Base-by-base conservation (phyloP, 306 rosid genomes). In the Medicago lupulina region DNA sequence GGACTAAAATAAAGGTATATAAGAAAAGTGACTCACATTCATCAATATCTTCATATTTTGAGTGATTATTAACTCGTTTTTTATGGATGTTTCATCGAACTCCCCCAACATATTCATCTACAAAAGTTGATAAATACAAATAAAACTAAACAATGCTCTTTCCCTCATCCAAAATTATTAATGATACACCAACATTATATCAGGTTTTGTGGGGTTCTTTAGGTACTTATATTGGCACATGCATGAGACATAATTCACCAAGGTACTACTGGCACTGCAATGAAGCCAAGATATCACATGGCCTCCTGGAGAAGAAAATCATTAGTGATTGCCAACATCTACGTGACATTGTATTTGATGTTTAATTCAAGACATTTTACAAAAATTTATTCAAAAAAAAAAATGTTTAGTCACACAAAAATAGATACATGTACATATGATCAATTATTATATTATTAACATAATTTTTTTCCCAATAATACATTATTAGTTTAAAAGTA, bases 121-220 rank as follows among this genome's bases (percentile, higher is more conserved):
- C 7, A 34, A 34, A 34, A 34, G 38, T 34, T 34, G 0, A 34
- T 5, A 34, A 34, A 34, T 34, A 34, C 38, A 34, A 34, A 34
- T 34, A 34, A 34, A 34, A 34, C 38, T 0, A 34, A 34, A 34
- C 38, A 34, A 34, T 34, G 38, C 7, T 4, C 7, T 34, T 34
- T 34, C 38, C 38, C 38, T 34, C 7, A 5, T 34, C 38, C 38
- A 34, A 34, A 41, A 77, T 40, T 71, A 65, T 62, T 59, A 41
- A 79, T 72, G 60, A 64, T 46, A 64, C 8, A 43, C 41, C 66
- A 61, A 16, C 41, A 23, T 62, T 60, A 70, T 21, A 46, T 46
- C 36, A 58, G 74, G 65, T 65, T 73, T 8, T 66, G 65, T 73
- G 70, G 83, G 83, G 67, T 23, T 70, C 46, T 67, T 21, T 36